These are phyloP conservation scores for Pseudogymnoascus sp. DNA, from an alignment of 2,329 filamentous ascomycete genomes.

Conservation along the genomic window DNA sequence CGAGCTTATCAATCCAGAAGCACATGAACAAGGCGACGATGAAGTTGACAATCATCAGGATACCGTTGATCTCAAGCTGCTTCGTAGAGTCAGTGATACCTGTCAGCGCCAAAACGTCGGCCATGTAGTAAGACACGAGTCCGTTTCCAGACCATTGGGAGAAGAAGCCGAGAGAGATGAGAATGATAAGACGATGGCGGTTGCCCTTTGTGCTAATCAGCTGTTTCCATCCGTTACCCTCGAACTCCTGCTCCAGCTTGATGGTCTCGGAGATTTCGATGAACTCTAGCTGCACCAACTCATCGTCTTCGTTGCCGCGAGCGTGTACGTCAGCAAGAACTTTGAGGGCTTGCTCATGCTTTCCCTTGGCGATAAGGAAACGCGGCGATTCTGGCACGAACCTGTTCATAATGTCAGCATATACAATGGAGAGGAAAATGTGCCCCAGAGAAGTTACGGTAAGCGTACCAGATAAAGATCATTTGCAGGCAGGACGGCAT, in stretches of 20 bases:
- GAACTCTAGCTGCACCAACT: constrained; percentile 34
- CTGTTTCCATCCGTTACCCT: constrained; percentile 36
- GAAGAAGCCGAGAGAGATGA: constrained; percentile 46
- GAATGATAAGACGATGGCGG: constrained; percentile 43
- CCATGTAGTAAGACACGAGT: constrained; percentile 35
- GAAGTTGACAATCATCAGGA: constrained; percentile 24
- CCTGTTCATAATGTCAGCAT: constrained; percentile 16
- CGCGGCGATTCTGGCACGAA: constrained; percentile 31
- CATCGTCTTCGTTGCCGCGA: constrained; percentile 29
- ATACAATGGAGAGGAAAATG: neutral
- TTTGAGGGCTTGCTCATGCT: constrained; percentile 41
- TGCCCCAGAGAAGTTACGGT: neutral
- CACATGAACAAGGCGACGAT: constrained; percentile 19
- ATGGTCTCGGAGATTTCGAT: constrained; percentile 37
- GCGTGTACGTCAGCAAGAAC: constrained; percentile 40
- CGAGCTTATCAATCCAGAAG: constrained; percentile 26
- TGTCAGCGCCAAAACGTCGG: constrained; percentile 28
- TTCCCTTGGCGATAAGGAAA: constrained; percentile 35
- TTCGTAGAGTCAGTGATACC: constrained; percentile 27
- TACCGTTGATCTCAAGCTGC: constrained; percentile 24
- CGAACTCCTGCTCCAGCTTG: constrained; percentile 36
- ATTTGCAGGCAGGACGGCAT: constrained; percentile 19
- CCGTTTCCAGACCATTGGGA: constrained; percentile 50
- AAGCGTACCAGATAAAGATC: constrained; percentile 8
- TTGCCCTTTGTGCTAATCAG: constrained; percentile 45